A percentile compares a stretch with the other conserved stretches of the same genome.
These are phyloP conservation scores for Trifolium dubium DNA, from an alignment of 306 rosid species.

Conservation along the genomic window DNA sequence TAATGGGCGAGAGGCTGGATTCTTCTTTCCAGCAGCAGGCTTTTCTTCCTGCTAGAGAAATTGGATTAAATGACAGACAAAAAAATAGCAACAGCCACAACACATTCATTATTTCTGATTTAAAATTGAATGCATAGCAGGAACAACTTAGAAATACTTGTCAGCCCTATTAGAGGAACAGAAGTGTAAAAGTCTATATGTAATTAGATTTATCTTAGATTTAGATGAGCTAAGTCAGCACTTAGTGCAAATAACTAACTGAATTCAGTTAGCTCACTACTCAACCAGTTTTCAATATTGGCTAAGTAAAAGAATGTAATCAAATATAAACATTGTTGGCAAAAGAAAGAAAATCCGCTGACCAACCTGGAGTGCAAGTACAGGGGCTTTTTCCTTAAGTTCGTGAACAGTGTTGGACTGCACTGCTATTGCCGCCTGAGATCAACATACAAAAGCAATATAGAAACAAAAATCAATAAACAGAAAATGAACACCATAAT, in stretches of 20 bases:
- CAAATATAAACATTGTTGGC: slow-evolving; percentile 22
- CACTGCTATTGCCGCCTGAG: slow-evolving; percentile 81
- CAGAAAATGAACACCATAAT: slow-evolving; percentile 7
- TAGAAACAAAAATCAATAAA: slow-evolving; percentile 30
- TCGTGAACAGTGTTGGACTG: slow-evolving; percentile 65
- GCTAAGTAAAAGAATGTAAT: not conserved
- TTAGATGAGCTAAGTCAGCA: not conserved
- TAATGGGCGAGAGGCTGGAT: slow-evolving; percentile 54
- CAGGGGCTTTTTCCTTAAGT: slow-evolving; percentile 63
- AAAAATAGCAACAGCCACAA: slow-evolving; percentile 14
- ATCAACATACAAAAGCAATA: slow-evolving; percentile 43
- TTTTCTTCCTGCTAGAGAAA: slow-evolving; percentile 63
- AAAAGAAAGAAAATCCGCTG: not conserved
- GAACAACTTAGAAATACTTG: not conserved
- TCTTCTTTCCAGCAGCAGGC: slow-evolving; percentile 60
- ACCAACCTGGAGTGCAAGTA: slow-evolving; percentile 66
- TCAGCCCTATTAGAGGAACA: not conserved
- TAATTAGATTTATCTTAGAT: not conserved
- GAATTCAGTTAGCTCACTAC: not conserved
- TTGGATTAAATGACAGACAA: slow-evolving; percentile 5
- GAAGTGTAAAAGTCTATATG: not conserved
- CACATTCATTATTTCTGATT: slow-evolving; percentile 6
- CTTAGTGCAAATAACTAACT: not conserved
- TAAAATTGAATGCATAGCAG: slow-evolving; percentile 1
- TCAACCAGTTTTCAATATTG: slow-evolving; percentile 19